Conservation (phyloP, 768 basidiomycete species). For the Multifurca ochricompacta region DNA sequence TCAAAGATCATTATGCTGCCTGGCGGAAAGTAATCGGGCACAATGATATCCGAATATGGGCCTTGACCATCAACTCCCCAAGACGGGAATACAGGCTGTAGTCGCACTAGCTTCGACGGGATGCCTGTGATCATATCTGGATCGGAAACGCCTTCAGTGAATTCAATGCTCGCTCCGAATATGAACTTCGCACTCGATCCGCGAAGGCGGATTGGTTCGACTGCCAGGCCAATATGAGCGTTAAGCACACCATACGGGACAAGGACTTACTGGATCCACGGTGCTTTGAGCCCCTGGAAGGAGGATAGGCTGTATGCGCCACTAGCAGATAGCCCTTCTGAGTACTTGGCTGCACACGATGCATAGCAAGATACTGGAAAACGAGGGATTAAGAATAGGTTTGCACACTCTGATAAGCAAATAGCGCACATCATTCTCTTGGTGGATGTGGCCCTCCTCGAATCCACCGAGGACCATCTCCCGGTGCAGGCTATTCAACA, state of each 20-base stretch:
- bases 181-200: constrained; percentile 76
- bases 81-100: constrained; percentile 49
- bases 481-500: constrained; percentile 80
- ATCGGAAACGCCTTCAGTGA: constrained; percentile 50
- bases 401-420: not conserved
- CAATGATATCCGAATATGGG: constrained; percentile 65
- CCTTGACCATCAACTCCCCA: constrained; percentile 60
- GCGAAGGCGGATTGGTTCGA: constrained; percentile 76
- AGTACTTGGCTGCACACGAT: constrained; percentile 83
- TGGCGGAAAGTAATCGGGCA: constrained; percentile 91
- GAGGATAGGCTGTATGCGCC: constrained; percentile 78
- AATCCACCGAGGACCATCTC: constrained; percentile 88
- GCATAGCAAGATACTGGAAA: constrained; percentile 81
- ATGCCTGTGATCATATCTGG: constrained; percentile 58
- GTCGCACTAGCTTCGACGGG: constrained; percentile 56
- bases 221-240: constrained; percentile 33
- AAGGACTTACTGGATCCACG: constrained; percentile 64
- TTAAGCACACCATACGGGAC: not conserved
- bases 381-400: not conserved
- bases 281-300: constrained; percentile 63
- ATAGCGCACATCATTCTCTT: constrained; percentile 78
- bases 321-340: constrained; percentile 91
- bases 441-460: constrained; percentile 92
- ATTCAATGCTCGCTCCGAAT: constrained; percentile 65
- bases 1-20: constrained; percentile 92